Conservation (phyloP, 202 grass and related monocot genomes). For the Panicum virgatum region DNA sequence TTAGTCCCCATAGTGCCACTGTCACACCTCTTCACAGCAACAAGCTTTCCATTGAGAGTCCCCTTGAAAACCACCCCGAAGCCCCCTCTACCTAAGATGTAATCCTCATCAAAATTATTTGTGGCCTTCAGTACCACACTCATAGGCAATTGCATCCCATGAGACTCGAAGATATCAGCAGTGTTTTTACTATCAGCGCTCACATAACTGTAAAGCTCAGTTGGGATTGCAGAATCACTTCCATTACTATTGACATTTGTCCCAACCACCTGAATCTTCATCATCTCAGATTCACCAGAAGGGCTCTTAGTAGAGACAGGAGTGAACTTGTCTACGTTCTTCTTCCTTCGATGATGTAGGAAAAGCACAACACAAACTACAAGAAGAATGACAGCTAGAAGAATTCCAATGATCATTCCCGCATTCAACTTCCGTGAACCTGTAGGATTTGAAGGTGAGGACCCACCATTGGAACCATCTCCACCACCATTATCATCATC, state of each 20-base stretch:
- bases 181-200: conserved; percentile 38
- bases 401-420: conserved; percentile 58
- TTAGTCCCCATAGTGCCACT: conserved; percentile 66
- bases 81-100: conserved; percentile 81
- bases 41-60: conserved; percentile 56
- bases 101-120: conserved; percentile 76
- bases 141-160: conserved; percentile 78
- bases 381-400: conserved; percentile 58
- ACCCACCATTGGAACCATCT: conserved; percentile 21
- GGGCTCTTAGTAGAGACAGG: conserved; percentile 52
- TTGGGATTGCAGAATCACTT: conserved; percentile 38
- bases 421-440: conserved; percentile 30
- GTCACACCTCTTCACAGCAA: conserved; percentile 87
- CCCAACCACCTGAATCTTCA: conserved; percentile 59
- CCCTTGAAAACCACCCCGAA: conserved; percentile 93
- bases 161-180: conserved; percentile 47
- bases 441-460: conserved; percentile 30
- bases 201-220: conserved; percentile 55
- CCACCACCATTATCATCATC: conserved; percentile 27
- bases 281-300: conserved; percentile 49
- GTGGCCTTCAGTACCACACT: conserved; percentile 67
- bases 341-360: conserved; percentile 48
- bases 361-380: conserved; percentile 46
- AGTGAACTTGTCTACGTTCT: conserved; percentile 57
- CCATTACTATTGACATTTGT: conserved; percentile 46